Base-by-base conservation (phyloP, 2,329 filamentous ascomycete genomes). In the Cercospora zeina region DNA sequence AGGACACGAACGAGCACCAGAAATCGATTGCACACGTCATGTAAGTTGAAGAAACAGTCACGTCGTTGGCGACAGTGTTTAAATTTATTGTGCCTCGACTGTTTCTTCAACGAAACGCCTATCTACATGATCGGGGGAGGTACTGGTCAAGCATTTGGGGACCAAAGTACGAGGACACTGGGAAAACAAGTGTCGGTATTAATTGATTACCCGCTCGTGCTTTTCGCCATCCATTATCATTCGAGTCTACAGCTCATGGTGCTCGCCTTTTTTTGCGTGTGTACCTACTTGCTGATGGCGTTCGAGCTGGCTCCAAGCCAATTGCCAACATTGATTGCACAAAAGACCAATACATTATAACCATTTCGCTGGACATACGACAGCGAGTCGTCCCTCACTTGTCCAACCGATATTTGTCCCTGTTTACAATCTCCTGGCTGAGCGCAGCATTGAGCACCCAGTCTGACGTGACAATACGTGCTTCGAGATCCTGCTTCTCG, bases 361-460 rank as follows among this genome's bases (percentile, higher is more conserved):
- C n/a, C n/a, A n/a, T n/a, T n/a, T n/a, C n/a, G 39, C 19, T 27
- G 24, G 24, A 27, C 6, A 27, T 27, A 27, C 24, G 24, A 27
- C 24, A 27, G 24, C 24, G 24, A 27, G 24, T 62, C 31, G 66
- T 53, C 34, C 47, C 31, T 4, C 62, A 67, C 62, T 73, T 69
- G 42, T 66, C 53, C 27, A 73, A 61, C 62, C 69, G 66, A 67
- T 70, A 76, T 64, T 71, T 71, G 11, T 69, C 70, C 39, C 71
- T 65, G 66, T 71, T 74, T 19, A 58, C 59, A 21, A 95, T 79
- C 75, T 91, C 83, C 77, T 99, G 95, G 70, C 85, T 87, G 90
- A 99, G 93, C 4, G 91, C 91, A 63, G 92, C 87, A 71, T 93
- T 89, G 61, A 99, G 79, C 70, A 99, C 76, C 95, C 95, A 99